phyloP scores from a whole-genome alignment of 192 early-diverging fungal species.

The Coemansia interrupta region DNA sequence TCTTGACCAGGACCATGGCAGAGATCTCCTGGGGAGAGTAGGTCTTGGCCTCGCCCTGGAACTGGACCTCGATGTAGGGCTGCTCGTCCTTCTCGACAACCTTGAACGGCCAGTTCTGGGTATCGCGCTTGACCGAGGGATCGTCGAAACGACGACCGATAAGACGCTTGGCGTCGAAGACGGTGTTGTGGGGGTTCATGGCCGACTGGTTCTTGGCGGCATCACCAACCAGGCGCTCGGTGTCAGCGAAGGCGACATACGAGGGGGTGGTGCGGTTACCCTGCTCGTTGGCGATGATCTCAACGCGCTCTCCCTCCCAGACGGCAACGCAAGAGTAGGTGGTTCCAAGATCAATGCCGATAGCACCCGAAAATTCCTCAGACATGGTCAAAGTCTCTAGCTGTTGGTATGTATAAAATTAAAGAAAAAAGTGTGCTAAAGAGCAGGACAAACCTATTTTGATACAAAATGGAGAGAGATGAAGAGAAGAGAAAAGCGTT shows the following conservation, averaged over 20 bases:
- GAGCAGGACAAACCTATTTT: constrained; percentile 1
- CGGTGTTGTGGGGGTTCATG: constrained; percentile 87
- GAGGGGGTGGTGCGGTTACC: constrained; percentile 88
- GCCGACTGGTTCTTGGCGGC: constrained; percentile 89
- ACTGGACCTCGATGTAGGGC: constrained; percentile 78
- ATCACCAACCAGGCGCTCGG: constrained; percentile 79
- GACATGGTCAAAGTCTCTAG: constrained; percentile 23
- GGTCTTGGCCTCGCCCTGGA: constrained; percentile 76
- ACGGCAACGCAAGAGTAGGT: constrained; percentile 93
- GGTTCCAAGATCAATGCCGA: constrained; percentile 97
- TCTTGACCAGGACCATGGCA: constrained; percentile 71
- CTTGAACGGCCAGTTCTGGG: constrained; percentile 83
- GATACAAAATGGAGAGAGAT: constrained; percentile 8
- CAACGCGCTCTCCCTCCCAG: constrained; percentile 58
- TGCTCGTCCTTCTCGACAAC: constrained; percentile 64
- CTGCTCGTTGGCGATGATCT: constrained; percentile 85
- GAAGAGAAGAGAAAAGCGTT: constrained; percentile 6
- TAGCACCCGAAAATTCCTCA: constrained; percentile 59
- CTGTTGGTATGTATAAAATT: constrained; percentile 7
- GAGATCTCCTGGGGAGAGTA: constrained; percentile 82
- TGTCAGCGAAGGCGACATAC: constrained; percentile 78
- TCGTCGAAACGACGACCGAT: constrained; percentile 87
- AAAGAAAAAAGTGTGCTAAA: constrained; percentile 7
- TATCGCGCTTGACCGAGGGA: constrained; percentile 74
- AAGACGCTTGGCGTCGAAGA: constrained; percentile 88